Evolutionary conservation across 2,329 filamentous ascomycete species (phyloP), one percentile per base, ranked within the genome.

Genomic region (Fusarium setosum): DNA sequence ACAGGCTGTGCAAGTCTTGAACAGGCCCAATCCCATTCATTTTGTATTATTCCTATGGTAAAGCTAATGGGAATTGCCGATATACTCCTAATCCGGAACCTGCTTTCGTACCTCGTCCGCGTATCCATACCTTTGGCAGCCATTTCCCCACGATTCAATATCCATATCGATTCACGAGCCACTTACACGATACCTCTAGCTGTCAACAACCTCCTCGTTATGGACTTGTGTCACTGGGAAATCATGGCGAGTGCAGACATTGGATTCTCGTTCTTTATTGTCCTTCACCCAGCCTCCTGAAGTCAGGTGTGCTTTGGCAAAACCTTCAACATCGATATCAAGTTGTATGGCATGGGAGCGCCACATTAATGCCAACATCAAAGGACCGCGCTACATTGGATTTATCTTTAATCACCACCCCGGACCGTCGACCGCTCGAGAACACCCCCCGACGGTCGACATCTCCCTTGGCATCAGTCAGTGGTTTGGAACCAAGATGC

Each of bases 291-390:
- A 38, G 17, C 48, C 21, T 42, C 64, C 51, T 67, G 64, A 67
- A 67, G 64, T 65, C 60, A 65, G 64, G 56, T 37, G 24, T 21
- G 31, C 24, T 24, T 42, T 12, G 26, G 40, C 55, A 18, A 24
- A 12, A 11, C 38, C 18, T 31, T n/a, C 18, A 6, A 23, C 12
- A 56, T 11, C 23, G 29, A 42, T 37, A 63, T 56, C 48, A 17
- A 21, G 38, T 53, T 31, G 29, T 51, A 18, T 31, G 23, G 21
- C 41, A 35, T 15, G 34, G 13, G 15, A 31, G 29, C 40, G 10
- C 20, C 21, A 20, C 11, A 32, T 26, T 26, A 4, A 34, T 6
- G 8, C 23, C 13, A 52, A n/a, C 15, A 29, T 31, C 47, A 23
- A 12, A 23, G 26, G 7, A 11, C 20, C 20, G 6, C 29, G 24